Base-by-base conservation (phyloP, 768 basidiomycete species). In the Leccinum arenicola region DNA sequence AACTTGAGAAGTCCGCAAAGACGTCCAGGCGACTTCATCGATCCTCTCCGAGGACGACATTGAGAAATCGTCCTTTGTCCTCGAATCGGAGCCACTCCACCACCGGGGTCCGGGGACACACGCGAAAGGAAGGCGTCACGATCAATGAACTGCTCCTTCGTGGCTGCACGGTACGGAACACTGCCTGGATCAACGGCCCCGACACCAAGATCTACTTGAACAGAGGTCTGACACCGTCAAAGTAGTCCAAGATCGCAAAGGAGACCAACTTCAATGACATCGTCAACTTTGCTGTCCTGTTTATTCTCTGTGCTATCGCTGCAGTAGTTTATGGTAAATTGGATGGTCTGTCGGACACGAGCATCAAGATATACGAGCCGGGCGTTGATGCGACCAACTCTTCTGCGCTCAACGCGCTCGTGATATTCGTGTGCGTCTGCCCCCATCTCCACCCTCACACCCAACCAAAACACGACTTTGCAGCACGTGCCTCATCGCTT, bases 261-360 rank as follows among this genome's bases (percentile, higher is more conserved):
- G 96, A 98, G 79, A 98, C 96, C 9, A 98, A 96, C 74, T 96
- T 95, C 80, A 98, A 97, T 69, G 96, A 98, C 63, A 77, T 95
- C 53, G 90, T 97, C 77, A 98, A 98, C 74, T 98, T 98, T 69
- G 75, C 81, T 47, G 74, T 97, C 60, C 78, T 98, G 58, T 70
- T 87, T 43, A 53, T 82, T 40, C 91, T 98, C 80, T 97, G 95
- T 72, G 62, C 85, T 7, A 73, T 87, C 31, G 83, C 89, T 3
- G 94, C 85, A 7, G 83, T 94, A 47, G 81, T 87, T 67, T 90
- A 83, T 65, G 96, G 94, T 1, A 69, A 89, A 55, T 80, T 86
- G 66, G 86, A 93, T 56, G 77, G 78, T 19, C 75, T 76, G 62
- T 70, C 74, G 2, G 78, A 78, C 7, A 91, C 88, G 3, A 95